These are phyloP conservation scores for Secale cereale DNA, from an alignment of 176 grass and related monocot genomes.

Conservation along the genomic window DNA sequence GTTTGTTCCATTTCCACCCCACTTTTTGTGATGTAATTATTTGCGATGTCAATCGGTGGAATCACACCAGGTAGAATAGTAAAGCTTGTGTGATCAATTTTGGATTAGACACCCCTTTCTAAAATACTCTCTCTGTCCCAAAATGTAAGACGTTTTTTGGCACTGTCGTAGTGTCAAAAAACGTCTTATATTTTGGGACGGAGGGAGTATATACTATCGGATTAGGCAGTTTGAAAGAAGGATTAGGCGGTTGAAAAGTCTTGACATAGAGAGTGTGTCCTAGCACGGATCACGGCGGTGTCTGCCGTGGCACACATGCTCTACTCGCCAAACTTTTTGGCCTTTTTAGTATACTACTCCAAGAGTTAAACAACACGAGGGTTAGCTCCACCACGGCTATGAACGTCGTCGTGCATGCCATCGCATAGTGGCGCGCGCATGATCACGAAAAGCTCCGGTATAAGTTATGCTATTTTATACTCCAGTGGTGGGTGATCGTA, in stretches of 20 bases:
- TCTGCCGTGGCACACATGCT: conserved; percentile 1
- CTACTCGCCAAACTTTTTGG: conserved; percentile 19
- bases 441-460: conserved; percentile 14
- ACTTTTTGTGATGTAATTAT: not conserved
- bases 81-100: not conserved
- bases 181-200: no score
- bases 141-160: no score
- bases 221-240: not conserved
- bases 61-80: not conserved
- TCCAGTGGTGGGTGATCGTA: not conserved
- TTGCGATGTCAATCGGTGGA: not conserved
- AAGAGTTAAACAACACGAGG: conserved; percentile 6
- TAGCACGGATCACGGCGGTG: conserved; percentile 33
- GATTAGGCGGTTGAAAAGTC: conserved; percentile 16
- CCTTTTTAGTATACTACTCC: no score
- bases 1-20: no score
- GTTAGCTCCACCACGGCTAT: no score
- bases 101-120: not conserved
- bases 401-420: not conserved
- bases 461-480: not conserved
- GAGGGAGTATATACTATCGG: not conserved
- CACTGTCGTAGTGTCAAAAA: no score
- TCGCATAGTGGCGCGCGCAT: not conserved
- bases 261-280: not conserved
- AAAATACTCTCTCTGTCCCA: no score